These are phyloP conservation scores for Linum trigynum DNA, from an alignment of 345 rosid genomes.

Conservation along the genomic window DNA sequence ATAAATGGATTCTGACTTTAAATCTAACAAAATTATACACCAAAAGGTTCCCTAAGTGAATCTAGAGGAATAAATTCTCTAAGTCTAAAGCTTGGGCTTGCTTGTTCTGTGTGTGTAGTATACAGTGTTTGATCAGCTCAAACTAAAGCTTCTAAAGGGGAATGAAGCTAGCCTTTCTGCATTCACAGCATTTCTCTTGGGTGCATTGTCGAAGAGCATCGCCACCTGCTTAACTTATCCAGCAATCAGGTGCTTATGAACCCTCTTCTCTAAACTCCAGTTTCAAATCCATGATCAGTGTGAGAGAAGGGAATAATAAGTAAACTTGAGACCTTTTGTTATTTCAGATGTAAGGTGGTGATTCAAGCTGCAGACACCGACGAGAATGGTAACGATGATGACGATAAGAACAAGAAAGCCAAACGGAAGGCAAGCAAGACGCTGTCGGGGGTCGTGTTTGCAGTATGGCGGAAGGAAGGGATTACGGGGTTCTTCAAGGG, in stretches of 20 bases:
- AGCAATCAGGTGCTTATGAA: slow-evolving; percentile 52
- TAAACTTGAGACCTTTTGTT: slow-evolving; percentile 7
- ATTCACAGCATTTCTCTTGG: slow-evolving; percentile 58
- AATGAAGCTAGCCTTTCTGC: slow-evolving; percentile 57
- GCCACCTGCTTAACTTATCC: slow-evolving; percentile 84
- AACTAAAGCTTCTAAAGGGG: slow-evolving; percentile 37
- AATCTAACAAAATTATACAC: no score
- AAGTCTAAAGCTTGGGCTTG: slow-evolving; percentile 8
- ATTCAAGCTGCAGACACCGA: slow-evolving; percentile 71
- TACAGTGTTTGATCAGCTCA: slow-evolving; percentile 89
- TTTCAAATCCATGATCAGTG: neutral
- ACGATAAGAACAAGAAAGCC: slow-evolving; percentile 14
- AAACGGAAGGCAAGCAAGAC: slow-evolving; percentile 41
- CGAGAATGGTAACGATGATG: slow-evolving; percentile 20
- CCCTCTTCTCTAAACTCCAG: neutral
- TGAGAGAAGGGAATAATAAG: neutral
- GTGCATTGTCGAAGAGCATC: slow-evolving; percentile 73
- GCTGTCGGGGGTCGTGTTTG: slow-evolving; percentile 27
- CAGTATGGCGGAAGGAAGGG: slow-evolving; percentile 71
- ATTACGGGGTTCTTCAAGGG: slow-evolving; percentile 68
- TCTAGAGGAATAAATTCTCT: neutral
- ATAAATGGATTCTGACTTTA: no score
- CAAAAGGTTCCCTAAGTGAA: neutral
- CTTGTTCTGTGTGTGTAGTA: slow-evolving; percentile 37
- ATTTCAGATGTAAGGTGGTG: slow-evolving; percentile 75